Evolutionary conservation across 2,329 filamentous ascomycete species (phyloP), one percentile per base, ranked within the genome.

Genomic region (Trichophyton verrucosum): DNA sequence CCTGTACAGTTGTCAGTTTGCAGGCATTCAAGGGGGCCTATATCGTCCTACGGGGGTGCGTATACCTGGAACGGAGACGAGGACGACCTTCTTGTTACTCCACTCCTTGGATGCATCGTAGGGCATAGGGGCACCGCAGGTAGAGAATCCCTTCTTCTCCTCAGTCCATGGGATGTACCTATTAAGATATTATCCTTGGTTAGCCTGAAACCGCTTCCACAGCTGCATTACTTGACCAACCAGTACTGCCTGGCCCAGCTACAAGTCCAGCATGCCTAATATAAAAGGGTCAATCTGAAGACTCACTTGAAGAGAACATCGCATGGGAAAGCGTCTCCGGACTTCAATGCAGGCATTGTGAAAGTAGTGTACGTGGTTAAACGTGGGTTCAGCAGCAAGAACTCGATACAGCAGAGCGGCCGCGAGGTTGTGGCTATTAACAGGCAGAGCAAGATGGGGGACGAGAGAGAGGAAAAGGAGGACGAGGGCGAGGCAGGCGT

Each of bases 31-130:
- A 11, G 47, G 1, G 11, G 9, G 20, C 33, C 24, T 59, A 22
- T 20, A 49, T 8, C 38, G 46, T 27, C 22, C 20, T n/a, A 6
- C 24, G 11, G 9, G 33, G 33, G 9, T 9, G 33, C 13, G 69
- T 72, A 58, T 64, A 77, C 85, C 85, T 27, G 86, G 86, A 36
- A 88, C 81, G 61, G 82, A 80, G 75, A 88, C 84, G 64, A 88
- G 76, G 62, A 88, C 82, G 64, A 88, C 84, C 73, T 86, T 87
- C 79, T 88, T 88, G 75, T 83, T 76, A 61, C 80, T 79, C 76
- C 82, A 88, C 72, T 87, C 82, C 75, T 91, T 87, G 78, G 84
- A 87, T 70, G 91, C 91, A 68, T 94, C 80, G 78, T 87, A 95
- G 71, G 82, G 81, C 70, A 86, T 81, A 63, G 90, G 89, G 62